Conservation (phyloP, 768 basidiomycete genomes). For the Hygrocybe coccinea region DNA sequence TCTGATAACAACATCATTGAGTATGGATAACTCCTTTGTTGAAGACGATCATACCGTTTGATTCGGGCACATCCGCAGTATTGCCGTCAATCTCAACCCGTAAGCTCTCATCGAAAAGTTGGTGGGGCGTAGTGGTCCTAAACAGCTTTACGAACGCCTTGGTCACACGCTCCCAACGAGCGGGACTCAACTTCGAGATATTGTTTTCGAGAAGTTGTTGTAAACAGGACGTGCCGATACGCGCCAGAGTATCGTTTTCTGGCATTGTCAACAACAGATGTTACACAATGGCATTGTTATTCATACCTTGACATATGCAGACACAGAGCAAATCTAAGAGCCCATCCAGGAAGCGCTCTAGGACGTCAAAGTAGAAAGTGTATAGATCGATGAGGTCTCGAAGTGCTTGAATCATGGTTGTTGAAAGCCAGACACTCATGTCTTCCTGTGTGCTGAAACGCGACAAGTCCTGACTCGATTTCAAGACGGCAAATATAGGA, state of each 20-base stretch:
- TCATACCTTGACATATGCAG: constrained; percentile 98
- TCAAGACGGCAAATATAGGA: constrained; percentile 95
- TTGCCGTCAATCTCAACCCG: constrained; percentile 75
- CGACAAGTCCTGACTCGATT: constrained; percentile 86
- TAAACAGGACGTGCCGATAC: constrained; percentile 95
- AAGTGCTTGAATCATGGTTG: constrained; percentile 97
- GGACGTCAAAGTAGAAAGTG: constrained; percentile 87
- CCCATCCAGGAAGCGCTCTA: constrained; percentile 90
- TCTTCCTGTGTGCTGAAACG: constrained; percentile 96
- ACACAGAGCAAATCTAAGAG: constrained; percentile 88
- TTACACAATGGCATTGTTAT: constrained; percentile 15
- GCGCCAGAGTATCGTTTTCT: constrained; percentile 98
- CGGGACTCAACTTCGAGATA: constrained; percentile 74
- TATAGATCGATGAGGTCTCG: constrained; percentile 94
- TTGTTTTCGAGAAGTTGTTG: constrained; percentile 95
- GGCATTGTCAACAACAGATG: constrained; percentile 11
- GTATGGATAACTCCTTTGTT: not conserved
- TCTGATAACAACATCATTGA: constrained; percentile 23
- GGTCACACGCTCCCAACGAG: constrained; percentile 88
- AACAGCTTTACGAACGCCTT: constrained; percentile 95
- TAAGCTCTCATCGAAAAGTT: constrained; percentile 88
- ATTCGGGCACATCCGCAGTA: constrained; percentile 51
- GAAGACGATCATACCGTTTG: constrained; percentile 26
- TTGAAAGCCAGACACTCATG: constrained; percentile 99
- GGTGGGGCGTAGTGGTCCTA: constrained; percentile 94